Conservation (phyloP, 2,329 filamentous ascomycete genomes). For the Pyrenophora teres region DNA sequence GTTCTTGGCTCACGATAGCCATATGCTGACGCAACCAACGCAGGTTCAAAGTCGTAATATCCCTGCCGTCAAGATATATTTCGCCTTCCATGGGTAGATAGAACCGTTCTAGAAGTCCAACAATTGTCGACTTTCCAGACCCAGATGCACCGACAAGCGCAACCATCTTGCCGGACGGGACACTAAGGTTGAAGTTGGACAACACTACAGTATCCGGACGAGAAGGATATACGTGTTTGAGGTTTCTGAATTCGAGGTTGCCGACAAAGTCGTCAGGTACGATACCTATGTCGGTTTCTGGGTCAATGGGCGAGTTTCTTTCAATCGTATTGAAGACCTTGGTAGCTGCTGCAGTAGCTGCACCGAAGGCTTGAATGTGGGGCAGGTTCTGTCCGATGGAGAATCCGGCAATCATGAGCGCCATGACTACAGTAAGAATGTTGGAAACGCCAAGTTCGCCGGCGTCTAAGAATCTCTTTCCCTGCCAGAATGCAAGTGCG, state of each 20-base stretch:
- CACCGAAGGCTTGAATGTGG: slow-evolving; percentile 84
- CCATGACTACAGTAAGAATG: slow-evolving; percentile 84
- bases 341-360: slow-evolving; percentile 77
- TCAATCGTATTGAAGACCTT: slow-evolving; percentile 97
- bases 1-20: slow-evolving; percentile 90
- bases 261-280: slow-evolving; percentile 76
- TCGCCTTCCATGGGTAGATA: slow-evolving; percentile 84
- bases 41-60: slow-evolving; percentile 81
- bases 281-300: slow-evolving; percentile 70
- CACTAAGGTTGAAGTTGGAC: slow-evolving; percentile 75
- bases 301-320: slow-evolving; percentile 80
- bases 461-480: slow-evolving; percentile 60
- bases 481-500: slow-evolving; percentile 54
- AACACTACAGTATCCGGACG: slow-evolving; percentile 89
- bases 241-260: slow-evolving; percentile 75
- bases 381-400: slow-evolving; percentile 74
- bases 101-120: slow-evolving; percentile 90
- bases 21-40: slow-evolving; percentile 92
- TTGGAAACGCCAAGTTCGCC: slow-evolving; percentile 67
- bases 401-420: slow-evolving; percentile 92
- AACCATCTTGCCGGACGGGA: slow-evolving; percentile 89
- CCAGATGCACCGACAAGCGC: slow-evolving; percentile 93
- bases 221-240: slow-evolving; percentile 95
- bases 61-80: slow-evolving; percentile 80
- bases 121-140: slow-evolving; percentile 92